Base-by-base conservation (phyloP, 1,139 yeast species). In the Nakaseomyces delphensis region DNA sequence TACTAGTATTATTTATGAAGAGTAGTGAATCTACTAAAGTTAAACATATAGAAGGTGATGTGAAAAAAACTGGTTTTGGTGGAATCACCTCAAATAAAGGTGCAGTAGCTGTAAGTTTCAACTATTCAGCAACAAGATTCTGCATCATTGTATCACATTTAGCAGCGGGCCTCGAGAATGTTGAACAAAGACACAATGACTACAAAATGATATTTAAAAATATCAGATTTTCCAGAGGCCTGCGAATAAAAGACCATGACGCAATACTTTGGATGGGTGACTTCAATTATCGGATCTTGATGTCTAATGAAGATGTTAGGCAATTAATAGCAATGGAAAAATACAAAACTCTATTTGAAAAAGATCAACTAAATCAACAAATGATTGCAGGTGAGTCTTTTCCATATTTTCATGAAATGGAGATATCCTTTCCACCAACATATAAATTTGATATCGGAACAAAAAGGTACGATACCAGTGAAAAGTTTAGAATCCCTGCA, bases 191-290 rank as follows among this genome's bases (percentile, higher is more conserved):
- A 44, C 91, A 79, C 56, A 84, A 82, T 54, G 96, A 93, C 58
- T 93, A 79, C 63, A 79, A 82, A 54, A 81, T 94, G 0, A 79
- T 91, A 36, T 72, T 81, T 48, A 77, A 77, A 44, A 94, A 95
- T 1, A 67, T 91, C 43, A 70, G 82, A 32, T 89, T 93, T 58
- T 76, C 85, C 1, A 72, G 91, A 41, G 84, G 86, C 46, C 54
- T 70, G 10, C 71, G 74, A 19, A 76, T 89, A 27, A 73, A 73
- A 48, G 95, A 86, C 54, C 96, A 86, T 59, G 96, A 91, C 58
- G 77, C 81, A 30, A 74, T 87, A 3, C 70, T 93, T 8, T 91
- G 98, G 98, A 73, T 89, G 62, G 98, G 99, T 3, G 99, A 93
- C 63, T 83, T 93, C 62, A 93, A 93, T 60, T 93, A 83, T 64